Percentiles rank a stretch among this genome's conserved stretches.
Evolutionary conservation across 176 grass and related monocot genomes (phyloP).

Genomic region (Triticum urartu): DNA sequence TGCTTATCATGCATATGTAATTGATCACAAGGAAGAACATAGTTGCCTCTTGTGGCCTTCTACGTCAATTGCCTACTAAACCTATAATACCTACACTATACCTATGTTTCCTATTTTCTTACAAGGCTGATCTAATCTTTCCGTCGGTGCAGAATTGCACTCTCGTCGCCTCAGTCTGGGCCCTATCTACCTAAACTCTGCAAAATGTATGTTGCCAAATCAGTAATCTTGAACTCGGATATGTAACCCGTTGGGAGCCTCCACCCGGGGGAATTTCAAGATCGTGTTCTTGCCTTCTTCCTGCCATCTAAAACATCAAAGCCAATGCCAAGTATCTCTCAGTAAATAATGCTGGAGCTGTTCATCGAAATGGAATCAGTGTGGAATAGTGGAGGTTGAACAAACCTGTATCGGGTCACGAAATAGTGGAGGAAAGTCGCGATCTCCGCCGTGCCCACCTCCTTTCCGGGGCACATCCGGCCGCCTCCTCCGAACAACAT

Average conservation of each 20-base stretch:
- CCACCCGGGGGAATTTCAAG: constrained; percentile 85
- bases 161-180: constrained; percentile 25
- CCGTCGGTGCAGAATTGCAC: constrained; percentile 21
- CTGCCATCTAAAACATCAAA: constrained; percentile 71
- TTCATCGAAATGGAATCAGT: no score
- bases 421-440: constrained; percentile 92
- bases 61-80: constrained; percentile 22
- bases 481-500: constrained; percentile 94
- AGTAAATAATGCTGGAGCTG: no score
- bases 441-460: constrained; percentile 82
- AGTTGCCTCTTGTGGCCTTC: constrained; percentile 17
- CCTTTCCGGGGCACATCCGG: constrained; percentile 87
- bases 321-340: neutral
- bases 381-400: neutral
- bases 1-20: no score
- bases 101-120: constrained; percentile 41
- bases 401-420: constrained; percentile 79
- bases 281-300: constrained; percentile 74
- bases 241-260: constrained; percentile 86
- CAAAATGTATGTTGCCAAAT: constrained; percentile 40
- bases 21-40: constrained; percentile 26
- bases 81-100: constrained; percentile 43
- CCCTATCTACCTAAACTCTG: constrained; percentile 36
- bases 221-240: constrained; percentile 67
- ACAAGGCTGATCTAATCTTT: constrained; percentile 35